Base-by-base conservation (phyloP, 192 early-diverging fungal species). In the Entomortierella chlamydospora region DNA sequence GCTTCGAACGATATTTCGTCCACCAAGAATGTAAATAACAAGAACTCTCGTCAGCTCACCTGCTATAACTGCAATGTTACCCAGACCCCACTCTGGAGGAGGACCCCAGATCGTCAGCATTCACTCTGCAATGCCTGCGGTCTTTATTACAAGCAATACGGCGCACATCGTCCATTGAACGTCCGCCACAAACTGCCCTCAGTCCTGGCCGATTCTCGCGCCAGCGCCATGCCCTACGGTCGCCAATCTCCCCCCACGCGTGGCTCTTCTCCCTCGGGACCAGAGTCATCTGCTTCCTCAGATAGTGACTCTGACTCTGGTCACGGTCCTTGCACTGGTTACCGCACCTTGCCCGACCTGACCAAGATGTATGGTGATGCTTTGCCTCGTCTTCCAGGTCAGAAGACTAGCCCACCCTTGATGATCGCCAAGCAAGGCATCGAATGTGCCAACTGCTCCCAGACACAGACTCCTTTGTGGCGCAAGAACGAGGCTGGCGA, bases 111-210 rank as follows among this genome's bases (percentile, higher is more conserved):
- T 73, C 86, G 90, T 22, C 72, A 82, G 58, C 92, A 95, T 73
- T 91, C 87, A 28, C 82, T 95, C 11, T 95, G 94, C 73, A 95
- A 95, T 77, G 93, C 94, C 11, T 95, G 94, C 70, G 89, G 89
- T 13, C 77, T 90, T 22, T 90, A 90, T 59, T 86, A 87, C 59
- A 90, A 90, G 73, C 86, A 87, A 59, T 88, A 90, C 66, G 83
- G 85, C 18, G 67, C 72, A 10, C 89, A 90, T 39, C 86, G 89
- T 20, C 87, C 89, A 8, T 66, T 88, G 34, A 83, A 87, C 56
- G 81, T 89, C 17, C 84, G 86, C 33, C 73, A 83, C 68, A 87
- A 86, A 76, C 67, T 78, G 30, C 74, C 74, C 20, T 68, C 43
- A 6, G 74, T 78, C 28, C 51, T 78, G 31, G 61, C 26, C 6